Evolutionary conservation across 257 asterid species (phyloP).

Genomic region (Petrea volubilis): DNA sequence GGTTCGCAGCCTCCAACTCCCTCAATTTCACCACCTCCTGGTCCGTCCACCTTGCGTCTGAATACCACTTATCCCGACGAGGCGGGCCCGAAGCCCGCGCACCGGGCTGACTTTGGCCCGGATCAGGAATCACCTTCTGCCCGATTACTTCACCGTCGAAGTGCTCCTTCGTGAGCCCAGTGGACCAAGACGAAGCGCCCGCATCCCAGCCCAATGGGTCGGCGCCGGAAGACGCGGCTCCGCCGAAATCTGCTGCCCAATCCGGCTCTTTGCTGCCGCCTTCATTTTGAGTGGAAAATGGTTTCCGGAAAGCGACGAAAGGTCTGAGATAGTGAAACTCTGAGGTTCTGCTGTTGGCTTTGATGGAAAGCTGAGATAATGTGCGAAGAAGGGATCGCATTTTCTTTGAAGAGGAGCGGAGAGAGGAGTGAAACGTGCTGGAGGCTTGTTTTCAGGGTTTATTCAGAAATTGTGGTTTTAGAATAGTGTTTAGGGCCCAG

Average conservation of each 20-base stretch:
- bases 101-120: slow-evolving; percentile 9
- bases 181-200: slow-evolving; percentile 72
- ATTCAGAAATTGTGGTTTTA: not conserved
- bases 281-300: slow-evolving; percentile 41
- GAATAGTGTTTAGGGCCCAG: not conserved
- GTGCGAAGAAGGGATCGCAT: slow-evolving; percentile 62
- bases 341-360: slow-evolving; percentile 4
- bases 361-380: slow-evolving; percentile 39
- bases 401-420: slow-evolving; percentile 6
- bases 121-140: slow-evolving; percentile 37
- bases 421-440: not conserved
- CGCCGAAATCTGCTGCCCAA: slow-evolving; percentile 59
- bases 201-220: slow-evolving; percentile 69
- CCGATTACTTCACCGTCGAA: slow-evolving; percentile 87
- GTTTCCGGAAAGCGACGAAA: slow-evolving; percentile 26
- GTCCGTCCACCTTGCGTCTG: slow-evolving; percentile 55
- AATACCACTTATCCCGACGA: slow-evolving; percentile 4
- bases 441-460: slow-evolving; percentile 30
- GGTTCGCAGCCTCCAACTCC: slow-evolving; percentile 47
- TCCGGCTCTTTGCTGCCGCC: slow-evolving; percentile 34
- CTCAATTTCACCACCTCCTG: slow-evolving; percentile 37
- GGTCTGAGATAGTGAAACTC: slow-evolving; percentile 17
- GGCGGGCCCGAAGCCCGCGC: slow-evolving; percentile 12
- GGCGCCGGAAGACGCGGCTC: slow-evolving; percentile 29
- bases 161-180: slow-evolving; percentile 87